Evolutionary conservation across 768 basidiomycete species (phyloP), one percentile per base, ranked within the genome.

Genomic region (Mycena alexandri): DNA sequence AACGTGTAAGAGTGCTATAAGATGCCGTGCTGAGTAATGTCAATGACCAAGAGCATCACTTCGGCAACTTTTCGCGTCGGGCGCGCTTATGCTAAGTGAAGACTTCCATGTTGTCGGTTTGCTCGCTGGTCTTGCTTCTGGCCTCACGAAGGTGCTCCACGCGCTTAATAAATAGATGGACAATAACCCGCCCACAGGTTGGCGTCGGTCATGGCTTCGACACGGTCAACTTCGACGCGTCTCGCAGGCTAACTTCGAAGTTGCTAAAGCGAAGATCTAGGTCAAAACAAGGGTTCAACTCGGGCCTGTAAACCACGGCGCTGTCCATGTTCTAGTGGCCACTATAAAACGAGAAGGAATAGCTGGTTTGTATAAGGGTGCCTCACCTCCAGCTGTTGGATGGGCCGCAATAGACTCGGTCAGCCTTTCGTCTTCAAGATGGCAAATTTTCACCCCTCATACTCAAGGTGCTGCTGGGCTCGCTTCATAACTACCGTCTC

Each of bases 321-420:
- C 53, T 43, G 61, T 60, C 56, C 47, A 63, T 47, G 29, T 70
- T 17, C 34, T 59, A 4, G 38, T n/a, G 10, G 54, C 50, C 11
- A 61, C 64, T 7, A 38, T 61, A 44, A 33, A n/a, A 6, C 59
- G 53, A 5, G 71, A 91, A 87, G 89, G 89, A 25, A 70, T 87
- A 19, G 75, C 88, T 55, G 90, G 90, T 3, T 79, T 93, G 38
- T 93, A 92, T 82, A 92, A 91, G 78, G 90, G 91, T 10, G 90
- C 88, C 12, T 89, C 90, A 3, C 89, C 90, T 21, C 91, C 90
- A 8, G 89, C 89, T 17, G 81, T 92, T 5, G 90, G 90, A 14
- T 92, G 90, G 91, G 87, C 89, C 17, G 85, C 88, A 47, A 89
- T 90, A 61, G 92, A 93, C 74, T 89, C 90, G 21, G 80, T 92